phyloP scores from a whole-genome alignment of 2,329 filamentous ascomycete species.

The Chrysoporthe austroafricana region DNA sequence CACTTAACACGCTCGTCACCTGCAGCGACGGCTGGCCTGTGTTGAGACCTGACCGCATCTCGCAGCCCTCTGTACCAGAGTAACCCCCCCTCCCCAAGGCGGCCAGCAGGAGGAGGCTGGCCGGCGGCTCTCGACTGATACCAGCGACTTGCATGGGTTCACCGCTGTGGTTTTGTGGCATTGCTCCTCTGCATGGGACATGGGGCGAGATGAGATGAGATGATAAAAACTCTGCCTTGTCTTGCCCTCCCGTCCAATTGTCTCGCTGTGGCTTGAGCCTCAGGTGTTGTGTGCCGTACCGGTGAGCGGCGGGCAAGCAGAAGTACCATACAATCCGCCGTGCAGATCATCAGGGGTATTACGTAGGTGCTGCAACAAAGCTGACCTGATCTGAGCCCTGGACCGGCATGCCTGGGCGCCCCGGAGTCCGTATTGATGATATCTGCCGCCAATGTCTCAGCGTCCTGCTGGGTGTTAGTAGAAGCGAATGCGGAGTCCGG shows the following conservation, averaged over 20 bases:
- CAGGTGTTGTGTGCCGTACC: constrained; percentile 12
- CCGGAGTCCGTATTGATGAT: background rate
- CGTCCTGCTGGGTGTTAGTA: background rate
- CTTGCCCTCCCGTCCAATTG: constrained; percentile 5
- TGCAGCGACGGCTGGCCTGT: constrained; percentile 1
- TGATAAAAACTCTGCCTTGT: constrained; percentile 4
- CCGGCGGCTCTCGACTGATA: background rate
- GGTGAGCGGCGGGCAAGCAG: constrained; percentile 7
- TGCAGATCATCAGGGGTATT: background rate
- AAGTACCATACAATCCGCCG: background rate
- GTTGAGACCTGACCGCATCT: background rate
- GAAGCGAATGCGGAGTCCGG: constrained; percentile 1
- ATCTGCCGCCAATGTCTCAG: constrained; percentile 2
- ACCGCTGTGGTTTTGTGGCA: constrained; percentile 1
- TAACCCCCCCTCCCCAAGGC: background rate
- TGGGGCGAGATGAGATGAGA: constrained; percentile 10
- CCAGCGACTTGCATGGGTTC: background rate
- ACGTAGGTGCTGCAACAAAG: background rate
- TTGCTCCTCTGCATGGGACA: background rate
- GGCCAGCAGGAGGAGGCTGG: background rate
- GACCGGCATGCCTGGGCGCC: background rate
- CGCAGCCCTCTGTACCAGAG: background rate
- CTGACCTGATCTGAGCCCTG: background rate
- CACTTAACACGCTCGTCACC: background rate
- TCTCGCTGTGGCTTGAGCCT: constrained; percentile 9